Conservation (phyloP, 495 filamentous ascomycete genomes). For the Aspergillus haitiensis region DNA sequence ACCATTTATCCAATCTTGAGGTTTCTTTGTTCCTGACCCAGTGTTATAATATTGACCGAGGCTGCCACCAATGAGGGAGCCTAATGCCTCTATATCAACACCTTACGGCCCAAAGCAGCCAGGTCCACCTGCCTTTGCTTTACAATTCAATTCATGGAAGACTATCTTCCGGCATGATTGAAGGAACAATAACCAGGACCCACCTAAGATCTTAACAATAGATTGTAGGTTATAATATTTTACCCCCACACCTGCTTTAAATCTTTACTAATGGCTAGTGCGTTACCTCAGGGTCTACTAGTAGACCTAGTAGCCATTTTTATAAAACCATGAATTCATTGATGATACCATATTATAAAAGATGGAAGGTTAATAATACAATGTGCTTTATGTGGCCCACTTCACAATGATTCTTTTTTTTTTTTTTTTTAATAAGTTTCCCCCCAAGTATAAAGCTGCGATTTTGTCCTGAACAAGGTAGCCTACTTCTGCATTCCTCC, state of each 20-base stretch:
- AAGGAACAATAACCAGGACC: not conserved
- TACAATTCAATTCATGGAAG: not conserved
- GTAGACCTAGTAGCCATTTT: constrained; percentile 18
- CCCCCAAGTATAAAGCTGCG: constrained; percentile 11
- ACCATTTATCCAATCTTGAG: too few relatives aligned
- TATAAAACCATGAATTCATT: constrained; percentile 19
- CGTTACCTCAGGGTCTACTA: constrained; percentile 2
- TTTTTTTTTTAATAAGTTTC: not conserved
- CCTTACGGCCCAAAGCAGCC: constrained; percentile 12
- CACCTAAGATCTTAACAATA: not conserved
- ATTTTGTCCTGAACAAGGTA: constrained; percentile 2
- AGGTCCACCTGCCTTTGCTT: constrained; percentile 4
- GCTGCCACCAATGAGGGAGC: constrained; percentile 5
- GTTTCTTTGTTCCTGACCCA: not conserved
- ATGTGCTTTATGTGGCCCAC: constrained; percentile 7
- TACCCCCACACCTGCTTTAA: constrained; percentile 3
- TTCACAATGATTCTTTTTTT: not conserved
- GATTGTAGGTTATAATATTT: not conserved
- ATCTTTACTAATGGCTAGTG: constrained; percentile 3
- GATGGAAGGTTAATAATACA: not conserved
- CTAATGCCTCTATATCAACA: constrained; percentile 9
- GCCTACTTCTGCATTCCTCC: constrained; percentile 7
- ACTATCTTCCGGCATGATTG: not conserved
- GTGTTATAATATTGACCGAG: not conserved
- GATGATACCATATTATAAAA: constrained; percentile 11